Percentiles rank a stretch among this genome's conserved stretches.
These are phyloP conservation scores for Lecanicillium sp. DNA, from an alignment of 2,329 filamentous ascomycete genomes.

Conservation along the genomic window DNA sequence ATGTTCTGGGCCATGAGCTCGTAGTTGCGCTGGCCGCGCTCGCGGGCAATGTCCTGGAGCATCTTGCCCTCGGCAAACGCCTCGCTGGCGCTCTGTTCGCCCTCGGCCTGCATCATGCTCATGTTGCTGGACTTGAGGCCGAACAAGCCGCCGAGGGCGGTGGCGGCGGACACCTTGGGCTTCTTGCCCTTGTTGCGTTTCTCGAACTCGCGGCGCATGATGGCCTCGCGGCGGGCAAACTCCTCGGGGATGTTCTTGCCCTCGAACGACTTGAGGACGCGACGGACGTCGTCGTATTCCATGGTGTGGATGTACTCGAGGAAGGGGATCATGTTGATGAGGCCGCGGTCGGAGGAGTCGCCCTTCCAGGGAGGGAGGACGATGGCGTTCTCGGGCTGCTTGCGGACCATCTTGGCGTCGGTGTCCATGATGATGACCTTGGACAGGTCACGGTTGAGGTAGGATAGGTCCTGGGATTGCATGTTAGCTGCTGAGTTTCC, in stretches of 20 bases:
- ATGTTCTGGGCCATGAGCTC: conserved; percentile 86
- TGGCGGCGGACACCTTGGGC: conserved; percentile 53
- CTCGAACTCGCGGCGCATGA: conserved; percentile 78
- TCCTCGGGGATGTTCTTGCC: conserved; percentile 85
- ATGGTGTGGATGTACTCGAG: conserved; percentile 95
- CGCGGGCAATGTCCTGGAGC: conserved; percentile 88
- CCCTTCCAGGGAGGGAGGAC: conserved; percentile 87
- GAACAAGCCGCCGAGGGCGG: conserved; percentile 63
- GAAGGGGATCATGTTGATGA: conserved; percentile 89
- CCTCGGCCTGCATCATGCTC: conserved; percentile 54
- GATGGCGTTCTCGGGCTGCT: conserved; percentile 96
- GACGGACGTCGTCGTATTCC: conserved; percentile 81
- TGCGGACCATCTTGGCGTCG: conserved; percentile 70
- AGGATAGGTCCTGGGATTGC: conserved; percentile 73
- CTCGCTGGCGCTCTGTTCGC: conserved; percentile 66
- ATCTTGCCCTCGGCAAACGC: conserved; percentile 91
- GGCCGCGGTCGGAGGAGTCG: conserved; percentile 72
- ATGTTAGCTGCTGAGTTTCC: conserved; percentile 12
- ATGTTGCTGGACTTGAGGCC: conserved; percentile 69
- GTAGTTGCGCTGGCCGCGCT: conserved; percentile 87
- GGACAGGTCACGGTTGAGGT: conserved; percentile 90
- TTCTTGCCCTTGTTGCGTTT: conserved; percentile 63
- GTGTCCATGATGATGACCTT: conserved; percentile 96
- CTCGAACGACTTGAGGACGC: conserved; percentile 80
- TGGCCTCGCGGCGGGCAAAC: conserved; percentile 81